phyloP scores from a whole-genome alignment of 345 rosid species.

The Salix purpurea region DNA sequence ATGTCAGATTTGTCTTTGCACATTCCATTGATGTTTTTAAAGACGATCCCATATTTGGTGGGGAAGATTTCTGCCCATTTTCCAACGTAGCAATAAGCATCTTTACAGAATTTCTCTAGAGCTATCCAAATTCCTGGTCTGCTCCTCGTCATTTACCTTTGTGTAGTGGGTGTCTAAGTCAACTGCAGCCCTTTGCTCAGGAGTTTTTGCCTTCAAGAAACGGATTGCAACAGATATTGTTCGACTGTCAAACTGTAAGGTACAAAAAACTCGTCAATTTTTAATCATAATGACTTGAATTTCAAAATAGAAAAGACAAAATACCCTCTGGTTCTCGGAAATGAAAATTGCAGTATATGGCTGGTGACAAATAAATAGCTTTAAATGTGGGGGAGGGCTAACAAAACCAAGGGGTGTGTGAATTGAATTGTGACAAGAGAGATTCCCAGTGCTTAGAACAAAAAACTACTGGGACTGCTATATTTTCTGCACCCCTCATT shows the following conservation, averaged over 20 bases:
- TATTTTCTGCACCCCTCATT: neutral
- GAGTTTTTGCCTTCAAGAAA: constrained; percentile 80
- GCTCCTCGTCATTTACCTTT: constrained; percentile 33
- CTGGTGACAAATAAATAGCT: neutral
- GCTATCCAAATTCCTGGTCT: neutral
- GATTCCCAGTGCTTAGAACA: neutral
- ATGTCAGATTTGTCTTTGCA: neutral
- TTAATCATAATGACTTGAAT: neutral
- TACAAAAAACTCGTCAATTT: neutral
- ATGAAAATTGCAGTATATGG: neutral
- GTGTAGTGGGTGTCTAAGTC: constrained; percentile 96
- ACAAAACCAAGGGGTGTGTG: neutral
- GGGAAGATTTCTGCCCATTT: neutral
- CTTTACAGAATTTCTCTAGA: neutral
- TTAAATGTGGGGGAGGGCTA: neutral
- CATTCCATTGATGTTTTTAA: neutral
- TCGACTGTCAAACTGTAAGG: constrained; percentile 59
- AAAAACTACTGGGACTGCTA: neutral
- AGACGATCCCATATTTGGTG: neutral
- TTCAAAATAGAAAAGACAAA: neutral
- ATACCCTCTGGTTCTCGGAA: neutral
- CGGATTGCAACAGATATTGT: constrained; percentile 77
- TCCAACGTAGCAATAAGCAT: neutral
- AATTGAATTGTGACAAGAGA: neutral
- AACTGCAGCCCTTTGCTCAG: constrained; percentile 91